Percentiles rank a stretch among this genome's conserved stretches.
Conservation (phyloP, 495 filamentous ascomycete genomes). For the Terfezia boudieri region DNA sequence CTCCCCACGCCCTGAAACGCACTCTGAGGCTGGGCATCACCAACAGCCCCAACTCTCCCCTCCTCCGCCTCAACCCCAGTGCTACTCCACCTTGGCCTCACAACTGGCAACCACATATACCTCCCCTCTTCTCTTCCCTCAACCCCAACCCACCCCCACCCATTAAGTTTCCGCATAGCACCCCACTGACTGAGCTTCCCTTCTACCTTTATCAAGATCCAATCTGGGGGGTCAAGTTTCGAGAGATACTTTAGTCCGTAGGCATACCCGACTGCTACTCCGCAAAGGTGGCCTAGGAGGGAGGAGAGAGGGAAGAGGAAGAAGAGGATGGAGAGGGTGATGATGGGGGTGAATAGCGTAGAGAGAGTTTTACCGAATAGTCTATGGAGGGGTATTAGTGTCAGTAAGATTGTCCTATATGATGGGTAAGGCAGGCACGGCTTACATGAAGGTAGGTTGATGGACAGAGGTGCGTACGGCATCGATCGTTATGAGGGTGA, state of each 20-base stretch:
- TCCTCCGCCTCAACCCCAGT: neutral
- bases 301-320: constrained; percentile 60
- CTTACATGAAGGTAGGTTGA: constrained; percentile 2
- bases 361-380: constrained; percentile 35
- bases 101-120: neutral
- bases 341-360: constrained; percentile 60
- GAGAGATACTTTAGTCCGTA: constrained; percentile 22
- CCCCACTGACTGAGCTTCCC: neutral
- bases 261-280: constrained; percentile 58
- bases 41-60: neutral
- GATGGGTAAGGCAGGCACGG: too few species aligned
- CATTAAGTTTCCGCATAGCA: too few species aligned
- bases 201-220: constrained; percentile 15
- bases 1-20: neutral
- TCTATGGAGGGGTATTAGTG: too few species aligned
- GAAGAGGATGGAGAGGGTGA: constrained; percentile 43
- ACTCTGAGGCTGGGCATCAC: neutral
- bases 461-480: constrained; percentile 52
- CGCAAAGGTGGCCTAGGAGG: constrained; percentile 68
- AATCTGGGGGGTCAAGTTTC: constrained; percentile 15
- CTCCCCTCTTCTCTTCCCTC: neutral
- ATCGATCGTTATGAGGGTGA: constrained; percentile 64
- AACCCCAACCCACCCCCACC: neutral
- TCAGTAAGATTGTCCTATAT: too few species aligned
- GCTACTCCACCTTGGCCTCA: neutral